These are phyloP conservation scores for Hydnomerulius pinastri DNA, from an alignment of 768 basidiomycete species.

Conservation along the genomic window DNA sequence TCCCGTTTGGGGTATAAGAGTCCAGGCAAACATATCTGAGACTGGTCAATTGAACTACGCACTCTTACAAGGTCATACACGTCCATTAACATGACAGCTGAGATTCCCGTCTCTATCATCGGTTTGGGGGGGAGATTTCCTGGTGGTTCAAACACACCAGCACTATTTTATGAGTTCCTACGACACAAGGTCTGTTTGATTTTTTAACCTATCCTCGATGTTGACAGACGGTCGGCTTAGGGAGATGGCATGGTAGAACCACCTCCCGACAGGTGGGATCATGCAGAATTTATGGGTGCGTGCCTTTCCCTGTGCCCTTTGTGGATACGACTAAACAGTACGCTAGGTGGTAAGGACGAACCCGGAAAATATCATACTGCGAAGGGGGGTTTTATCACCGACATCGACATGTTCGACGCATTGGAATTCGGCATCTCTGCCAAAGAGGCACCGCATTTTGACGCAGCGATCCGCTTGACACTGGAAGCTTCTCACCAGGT, in stretches of 20 bases:
- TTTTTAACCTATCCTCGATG: too few relatives aligned
- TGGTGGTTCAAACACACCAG: slow-evolving; percentile 13
- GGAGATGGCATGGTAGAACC: slow-evolving; percentile 18
- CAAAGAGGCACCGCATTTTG: slow-evolving; percentile 20
- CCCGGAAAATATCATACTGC: slow-evolving; percentile 13
- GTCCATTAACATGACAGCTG: slow-evolving; percentile 16
- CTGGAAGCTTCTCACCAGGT: slow-evolving; percentile 18
- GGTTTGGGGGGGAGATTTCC: slow-evolving; percentile 16
- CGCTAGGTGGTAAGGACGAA: slow-evolving; percentile 7
- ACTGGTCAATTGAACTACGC: too few relatives aligned
- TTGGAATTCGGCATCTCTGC: slow-evolving; percentile 24
- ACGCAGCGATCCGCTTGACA: slow-evolving; percentile 19
- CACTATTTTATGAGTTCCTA: slow-evolving; percentile 12
- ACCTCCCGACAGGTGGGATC: slow-evolving; percentile 11
- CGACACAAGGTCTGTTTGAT: slow-evolving; percentile 9
- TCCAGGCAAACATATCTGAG: too few relatives aligned
- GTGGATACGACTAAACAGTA: background rate
- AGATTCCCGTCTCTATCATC: slow-evolving; percentile 13
- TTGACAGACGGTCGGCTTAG: background rate
- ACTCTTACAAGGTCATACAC: too few relatives aligned
- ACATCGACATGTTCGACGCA: slow-evolving; percentile 21
- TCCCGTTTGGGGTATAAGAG: too few relatives aligned
- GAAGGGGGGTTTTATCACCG: slow-evolving; percentile 16
- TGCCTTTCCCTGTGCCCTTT: background rate
- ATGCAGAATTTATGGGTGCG: slow-evolving; percentile 13